Conservation (phyloP, 2,329 filamentous ascomycete species). For the Mycosphaerella sp. region DNA sequence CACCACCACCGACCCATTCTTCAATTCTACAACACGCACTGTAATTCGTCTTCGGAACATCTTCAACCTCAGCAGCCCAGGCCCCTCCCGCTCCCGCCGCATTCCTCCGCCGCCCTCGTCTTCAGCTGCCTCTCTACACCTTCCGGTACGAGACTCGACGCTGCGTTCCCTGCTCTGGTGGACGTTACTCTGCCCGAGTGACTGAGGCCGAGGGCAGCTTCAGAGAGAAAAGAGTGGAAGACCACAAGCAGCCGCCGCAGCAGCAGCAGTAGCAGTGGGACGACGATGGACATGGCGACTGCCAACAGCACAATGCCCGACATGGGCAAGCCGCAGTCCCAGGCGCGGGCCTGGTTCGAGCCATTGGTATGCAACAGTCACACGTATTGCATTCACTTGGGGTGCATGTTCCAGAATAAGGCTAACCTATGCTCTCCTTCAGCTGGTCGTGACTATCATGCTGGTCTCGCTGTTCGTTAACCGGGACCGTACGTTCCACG, state of each 20-base stretch:
- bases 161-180: background rate
- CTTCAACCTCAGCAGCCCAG: background rate
- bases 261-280: too few relatives aligned
- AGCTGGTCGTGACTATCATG: constrained; percentile 43
- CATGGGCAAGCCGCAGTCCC: constrained; percentile 26
- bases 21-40: background rate
- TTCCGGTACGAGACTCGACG: background rate
- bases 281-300: background rate
- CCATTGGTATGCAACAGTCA: constrained; percentile 23
- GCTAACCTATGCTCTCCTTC: constrained; percentile 8
- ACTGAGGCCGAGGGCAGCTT: background rate
- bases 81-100: background rate
- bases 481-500: constrained; percentile 35
- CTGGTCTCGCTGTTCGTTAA: constrained; percentile 39
- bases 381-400: background rate
- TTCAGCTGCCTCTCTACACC: background rate
- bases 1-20: background rate
- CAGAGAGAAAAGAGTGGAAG: background rate
- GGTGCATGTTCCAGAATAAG: background rate
- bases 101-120: background rate
- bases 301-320: constrained; percentile 14
- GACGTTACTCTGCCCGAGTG: background rate
- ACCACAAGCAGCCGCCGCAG: background rate
- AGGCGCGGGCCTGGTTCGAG: constrained; percentile 25
- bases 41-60: background rate